Base-by-base conservation (phyloP, 2,329 filamentous ascomycete species). In the Allantophomopsis lycopodina region DNA sequence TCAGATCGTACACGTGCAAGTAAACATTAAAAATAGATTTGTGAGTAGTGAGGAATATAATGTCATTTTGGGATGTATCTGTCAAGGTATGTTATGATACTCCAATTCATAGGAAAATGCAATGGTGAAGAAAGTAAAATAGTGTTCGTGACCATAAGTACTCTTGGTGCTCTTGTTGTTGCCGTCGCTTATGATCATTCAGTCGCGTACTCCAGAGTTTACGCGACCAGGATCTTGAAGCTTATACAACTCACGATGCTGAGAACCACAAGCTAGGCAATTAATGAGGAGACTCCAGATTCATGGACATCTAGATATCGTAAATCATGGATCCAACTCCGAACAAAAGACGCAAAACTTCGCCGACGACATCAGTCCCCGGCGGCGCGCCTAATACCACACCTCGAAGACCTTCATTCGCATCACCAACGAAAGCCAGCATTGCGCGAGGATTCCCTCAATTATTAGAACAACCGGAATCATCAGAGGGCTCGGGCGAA, bases 391-490 rank as follows among this genome's bases (percentile, higher is more conserved):
- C 60, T 30, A 61, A 60, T 42, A 62, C 58, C 41, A 59, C 58
- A 36, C 53, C 49, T 48, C 52, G 50, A 35, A 52, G 52, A 32
- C 52, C 52, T 3, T 80, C 76, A 1, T 82, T 76, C 51, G 72
- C 72, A 40, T 80, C 77, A n/a, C 77, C 79, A 0, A 81, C 77
- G 0, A 74, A 68, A 52, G 67, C 77, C 11, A 83, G 75, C 49
- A 58, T 81, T 12, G 64, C 75, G 42, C 69, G 72, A 46, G 68
- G 72, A 36, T 72, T 80, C 44, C 73, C 76, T 1, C 68, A 75
- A 10, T 62, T 78, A 6, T 57, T 78, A 28, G 60, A 65, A 41
- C 62, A 66, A 46, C 55, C 50, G 10, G 35, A 40, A 15, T 51
- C 50, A 8, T 43, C 51, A 15, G 51, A 48, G 11, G 10, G 11